Evolutionary conservation across 1,284 basidiomycete genomes (phyloP).

Genomic region (Ustilago shanxiensis): DNA sequence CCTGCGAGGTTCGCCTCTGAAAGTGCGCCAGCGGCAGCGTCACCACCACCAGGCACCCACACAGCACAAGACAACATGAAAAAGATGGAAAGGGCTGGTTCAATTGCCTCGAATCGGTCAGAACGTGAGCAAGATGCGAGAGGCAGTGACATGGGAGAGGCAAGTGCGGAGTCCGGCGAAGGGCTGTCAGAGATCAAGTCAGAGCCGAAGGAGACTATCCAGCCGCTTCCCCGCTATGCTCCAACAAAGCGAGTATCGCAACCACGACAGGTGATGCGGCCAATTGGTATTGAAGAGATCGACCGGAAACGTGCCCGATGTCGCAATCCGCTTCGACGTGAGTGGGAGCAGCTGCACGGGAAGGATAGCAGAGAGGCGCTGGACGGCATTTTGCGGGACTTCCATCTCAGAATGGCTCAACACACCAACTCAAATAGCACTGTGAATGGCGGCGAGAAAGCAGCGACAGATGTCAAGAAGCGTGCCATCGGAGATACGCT

Average conservation of each 20-base stretch:
- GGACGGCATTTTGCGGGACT: slow-evolving; percentile 45
- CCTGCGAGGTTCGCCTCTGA: not conserved
- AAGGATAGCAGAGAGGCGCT: slow-evolving; percentile 46
- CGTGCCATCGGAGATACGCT: slow-evolving; percentile 30
- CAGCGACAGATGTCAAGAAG: slow-evolving; percentile 21
- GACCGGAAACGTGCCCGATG: slow-evolving; percentile 46
- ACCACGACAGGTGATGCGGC: slow-evolving; percentile 45
- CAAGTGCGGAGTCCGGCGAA: not conserved
- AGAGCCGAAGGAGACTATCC: not conserved
- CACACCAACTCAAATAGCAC: not conserved
- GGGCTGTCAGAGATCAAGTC: not conserved
- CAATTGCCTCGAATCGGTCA: not conserved
- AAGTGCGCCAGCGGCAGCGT: not conserved
- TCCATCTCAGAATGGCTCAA: slow-evolving; percentile 23
- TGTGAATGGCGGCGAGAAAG: slow-evolving; percentile 1
- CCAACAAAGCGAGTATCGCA: slow-evolving; percentile 49
- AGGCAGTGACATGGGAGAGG: not conserved
- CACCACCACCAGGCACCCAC: not conserved
- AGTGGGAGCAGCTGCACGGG: slow-evolving; percentile 50
- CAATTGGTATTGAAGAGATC: slow-evolving; percentile 54
- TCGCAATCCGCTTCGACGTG: slow-evolving; percentile 54
- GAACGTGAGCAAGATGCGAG: not conserved
- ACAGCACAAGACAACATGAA: not conserved
- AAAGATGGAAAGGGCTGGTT: not conserved
- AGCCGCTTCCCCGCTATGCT: slow-evolving; percentile 43